Percentiles rank a stretch among this genome's conserved stretches.
Conservation (phyloP, 1,284 basidiomycete species). For the Papiliotrema flavescens region DNA sequence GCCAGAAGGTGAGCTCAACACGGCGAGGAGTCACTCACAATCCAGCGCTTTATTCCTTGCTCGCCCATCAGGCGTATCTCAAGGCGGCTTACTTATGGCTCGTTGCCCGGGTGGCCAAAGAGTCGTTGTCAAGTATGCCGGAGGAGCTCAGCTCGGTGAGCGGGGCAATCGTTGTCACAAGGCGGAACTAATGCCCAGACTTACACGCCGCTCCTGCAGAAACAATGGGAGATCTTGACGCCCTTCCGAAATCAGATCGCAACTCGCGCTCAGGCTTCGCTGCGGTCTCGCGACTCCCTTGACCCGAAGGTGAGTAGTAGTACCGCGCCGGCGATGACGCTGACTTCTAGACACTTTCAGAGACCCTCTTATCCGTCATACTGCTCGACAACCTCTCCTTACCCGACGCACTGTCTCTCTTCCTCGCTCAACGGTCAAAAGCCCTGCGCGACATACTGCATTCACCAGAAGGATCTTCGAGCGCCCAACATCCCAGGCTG, state of each 20-base stretch:
- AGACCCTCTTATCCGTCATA: slow-evolving; percentile 72
- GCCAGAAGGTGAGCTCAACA: slow-evolving; percentile 58
- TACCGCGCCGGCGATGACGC: background rate
- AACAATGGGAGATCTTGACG: slow-evolving; percentile 82
- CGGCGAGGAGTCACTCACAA: background rate
- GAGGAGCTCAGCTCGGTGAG: slow-evolving; percentile 32
- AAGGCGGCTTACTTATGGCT: slow-evolving; percentile 82
- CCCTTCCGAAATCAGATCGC: slow-evolving; percentile 81
- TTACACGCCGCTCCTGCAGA: slow-evolving; percentile 68
- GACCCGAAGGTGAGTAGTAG: slow-evolving; percentile 18
- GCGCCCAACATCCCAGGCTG: background rate
- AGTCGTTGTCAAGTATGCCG: slow-evolving; percentile 33
- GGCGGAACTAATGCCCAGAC: slow-evolving; percentile 16
- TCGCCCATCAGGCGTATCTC: slow-evolving; percentile 71
- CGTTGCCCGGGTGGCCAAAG: slow-evolving; percentile 68
- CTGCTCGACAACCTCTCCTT: slow-evolving; percentile 77
- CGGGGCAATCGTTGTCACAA: background rate
- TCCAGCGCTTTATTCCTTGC: slow-evolving; percentile 66
- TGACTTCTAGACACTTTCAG: slow-evolving; percentile 61
- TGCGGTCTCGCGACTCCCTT: slow-evolving; percentile 54
- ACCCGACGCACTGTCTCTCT: slow-evolving; percentile 63
- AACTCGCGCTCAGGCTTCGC: slow-evolving; percentile 69
- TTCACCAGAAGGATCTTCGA: slow-evolving; percentile 6
- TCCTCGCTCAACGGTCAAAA: slow-evolving; percentile 68
- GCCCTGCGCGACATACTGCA: slow-evolving; percentile 54